A percentile compares a stretch with the other conserved stretches of the same genome.
Conservation (phyloP, 2,329 filamentous ascomycete genomes). For the Talaromyces rugulosus region DNA sequence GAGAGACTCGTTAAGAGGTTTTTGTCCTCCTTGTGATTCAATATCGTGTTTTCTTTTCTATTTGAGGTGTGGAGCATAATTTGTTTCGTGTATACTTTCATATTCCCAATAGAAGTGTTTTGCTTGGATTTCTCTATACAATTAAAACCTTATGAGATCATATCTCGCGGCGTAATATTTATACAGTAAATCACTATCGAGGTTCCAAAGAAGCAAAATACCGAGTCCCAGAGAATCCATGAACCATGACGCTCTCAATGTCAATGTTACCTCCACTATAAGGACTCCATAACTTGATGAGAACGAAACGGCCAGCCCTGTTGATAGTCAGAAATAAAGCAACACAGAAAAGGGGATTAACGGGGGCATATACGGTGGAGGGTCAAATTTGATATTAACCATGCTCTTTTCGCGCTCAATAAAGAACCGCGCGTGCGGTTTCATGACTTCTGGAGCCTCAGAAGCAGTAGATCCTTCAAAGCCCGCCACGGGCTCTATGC, state of each 20-base stretch:
- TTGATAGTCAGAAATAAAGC: neutral
- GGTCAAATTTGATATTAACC: conserved; percentile 74
- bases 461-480: neutral
- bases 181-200: conserved; percentile 39
- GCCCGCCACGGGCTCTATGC: conserved; percentile 20
- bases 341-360: neutral
- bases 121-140: neutral
- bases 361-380: conserved; percentile 36
- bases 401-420: conserved; percentile 79
- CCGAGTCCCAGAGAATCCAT: conserved; percentile 79
- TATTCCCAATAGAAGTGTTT: conserved; percentile 5
- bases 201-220: conserved; percentile 71
- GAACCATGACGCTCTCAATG: conserved; percentile 77
- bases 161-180: neutral
- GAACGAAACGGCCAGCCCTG: conserved; percentile 71
- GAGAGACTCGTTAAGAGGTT: too few relatives aligned
- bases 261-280: conserved; percentile 75
- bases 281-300: conserved; percentile 88
- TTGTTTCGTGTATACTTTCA: conserved; percentile 1
- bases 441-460: conserved; percentile 50
- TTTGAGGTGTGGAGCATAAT: neutral
- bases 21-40: neutral
- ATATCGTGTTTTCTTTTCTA: conserved; percentile 8
- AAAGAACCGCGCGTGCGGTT: conserved; percentile 75
- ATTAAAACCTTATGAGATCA: too few relatives aligned